Percentiles rank a stretch among this genome's conserved stretches.
phyloP scores from a whole-genome alignment of 768 basidiomycete genomes.

The Filobasidium wieringae region DNA sequence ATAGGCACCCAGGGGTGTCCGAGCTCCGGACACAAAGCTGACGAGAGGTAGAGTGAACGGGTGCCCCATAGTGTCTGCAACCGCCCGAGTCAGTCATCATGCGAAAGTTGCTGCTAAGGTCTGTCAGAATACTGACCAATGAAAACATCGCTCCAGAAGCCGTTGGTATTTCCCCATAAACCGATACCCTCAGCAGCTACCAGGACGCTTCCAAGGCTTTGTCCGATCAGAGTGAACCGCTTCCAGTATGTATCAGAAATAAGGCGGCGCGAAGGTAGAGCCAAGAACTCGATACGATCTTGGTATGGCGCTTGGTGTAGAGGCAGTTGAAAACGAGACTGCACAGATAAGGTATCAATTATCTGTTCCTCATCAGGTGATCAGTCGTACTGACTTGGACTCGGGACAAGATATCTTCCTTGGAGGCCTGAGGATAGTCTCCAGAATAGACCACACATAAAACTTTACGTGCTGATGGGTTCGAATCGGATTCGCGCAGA shows the following conservation, averaged over 20 bases:
- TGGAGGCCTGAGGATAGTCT: conserved; percentile 59
- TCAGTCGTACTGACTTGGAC: conserved; percentile 51
- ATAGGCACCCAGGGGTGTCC: conserved; percentile 72
- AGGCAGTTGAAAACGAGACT: conserved; percentile 71
- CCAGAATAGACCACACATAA: conserved; percentile 80
- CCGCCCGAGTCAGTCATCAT: background rate
- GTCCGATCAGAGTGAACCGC: conserved; percentile 81
- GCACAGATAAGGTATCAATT: background rate
- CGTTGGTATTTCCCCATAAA: conserved; percentile 23
- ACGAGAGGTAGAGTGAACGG: conserved; percentile 84
- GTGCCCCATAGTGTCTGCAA: conserved; percentile 89
- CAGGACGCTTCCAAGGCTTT: conserved; percentile 75
- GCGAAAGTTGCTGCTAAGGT: background rate
- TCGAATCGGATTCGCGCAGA: conserved; percentile 43
- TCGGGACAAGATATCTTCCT: conserved; percentile 66
- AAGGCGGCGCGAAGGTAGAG: conserved; percentile 55
- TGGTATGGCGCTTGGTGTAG: conserved; percentile 45
- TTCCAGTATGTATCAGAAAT: conserved; percentile 77
- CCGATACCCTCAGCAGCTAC: conserved; percentile 71
- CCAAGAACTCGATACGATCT: conserved; percentile 62
- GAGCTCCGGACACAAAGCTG: conserved; percentile 45
- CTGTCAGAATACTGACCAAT: conserved; percentile 51
- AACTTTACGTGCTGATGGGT: conserved; percentile 30
- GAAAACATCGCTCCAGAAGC: conserved; percentile 74
- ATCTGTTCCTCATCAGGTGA: background rate